Evolutionary conservation across 1,284 basidiomycete genomes (phyloP).

Genomic region (Neonothopanus nambi): DNA sequence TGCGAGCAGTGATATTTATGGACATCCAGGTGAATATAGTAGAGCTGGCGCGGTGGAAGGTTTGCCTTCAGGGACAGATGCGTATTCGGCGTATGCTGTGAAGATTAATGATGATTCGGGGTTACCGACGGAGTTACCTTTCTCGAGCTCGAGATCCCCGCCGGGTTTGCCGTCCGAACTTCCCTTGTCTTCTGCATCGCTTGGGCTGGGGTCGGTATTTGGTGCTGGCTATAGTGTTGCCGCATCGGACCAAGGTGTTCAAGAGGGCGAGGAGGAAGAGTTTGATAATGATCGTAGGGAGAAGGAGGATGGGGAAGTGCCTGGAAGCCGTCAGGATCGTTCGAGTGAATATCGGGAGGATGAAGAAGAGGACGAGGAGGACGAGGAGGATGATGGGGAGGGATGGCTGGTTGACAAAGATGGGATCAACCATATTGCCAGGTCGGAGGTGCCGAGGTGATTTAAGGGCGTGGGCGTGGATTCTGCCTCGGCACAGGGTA

Average conservation of each 20-base stretch:
- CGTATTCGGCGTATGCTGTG: neutral
- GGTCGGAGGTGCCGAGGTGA: conserved; percentile 32
- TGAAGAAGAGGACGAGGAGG: conserved; percentile 20
- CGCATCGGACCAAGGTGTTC: conserved; percentile 10
- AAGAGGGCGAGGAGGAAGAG: conserved; percentile 17
- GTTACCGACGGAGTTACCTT: neutral
- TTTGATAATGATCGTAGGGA: conserved; percentile 26
- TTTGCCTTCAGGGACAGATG: conserved; percentile 1
- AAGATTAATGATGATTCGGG: neutral
- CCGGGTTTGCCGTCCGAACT: conserved; percentile 1
- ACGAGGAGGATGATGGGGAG: conserved; percentile 26
- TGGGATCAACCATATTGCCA: conserved; percentile 37
- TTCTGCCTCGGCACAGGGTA: too few relatives aligned
- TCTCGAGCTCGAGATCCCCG: conserved; percentile 1
- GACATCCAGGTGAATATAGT: too few relatives aligned
- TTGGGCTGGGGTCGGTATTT: neutral
- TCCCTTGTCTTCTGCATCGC: conserved; percentile 2
- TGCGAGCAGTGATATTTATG: too few relatives aligned
- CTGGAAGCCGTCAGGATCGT: conserved; percentile 6
- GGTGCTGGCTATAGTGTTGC: conserved; percentile 3
- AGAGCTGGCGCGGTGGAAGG: neutral
- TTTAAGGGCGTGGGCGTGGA: neutral
- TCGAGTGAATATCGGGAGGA: too few relatives aligned
- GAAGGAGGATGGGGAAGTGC: conserved; percentile 22
- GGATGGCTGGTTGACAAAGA: conserved; percentile 39